These are phyloP conservation scores for Tilletia walkeri DNA, from an alignment of 1,284 basidiomycete species.

Conservation along the genomic window DNA sequence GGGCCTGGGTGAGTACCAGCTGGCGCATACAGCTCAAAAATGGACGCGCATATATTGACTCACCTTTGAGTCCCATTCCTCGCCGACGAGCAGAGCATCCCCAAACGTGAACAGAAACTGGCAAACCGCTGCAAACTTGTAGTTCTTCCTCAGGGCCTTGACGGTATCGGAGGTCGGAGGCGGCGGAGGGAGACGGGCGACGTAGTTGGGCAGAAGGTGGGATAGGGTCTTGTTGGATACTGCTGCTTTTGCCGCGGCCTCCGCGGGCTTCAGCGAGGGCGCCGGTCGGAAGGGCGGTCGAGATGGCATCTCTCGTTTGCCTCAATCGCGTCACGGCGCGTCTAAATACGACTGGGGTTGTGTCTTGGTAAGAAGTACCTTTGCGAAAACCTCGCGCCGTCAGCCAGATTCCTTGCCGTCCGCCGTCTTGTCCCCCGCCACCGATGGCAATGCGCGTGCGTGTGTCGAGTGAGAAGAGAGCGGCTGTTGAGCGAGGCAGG, in stretches of 20 bases:
- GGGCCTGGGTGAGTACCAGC: not conserved
- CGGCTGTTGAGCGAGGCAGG: too few relatives aligned
- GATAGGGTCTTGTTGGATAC: constrained; percentile 1
- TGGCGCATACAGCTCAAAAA: not conserved
- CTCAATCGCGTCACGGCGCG: too few relatives aligned
- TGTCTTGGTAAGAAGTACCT: too few relatives aligned
- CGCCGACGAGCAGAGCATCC: constrained; percentile 51
- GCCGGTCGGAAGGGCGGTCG: constrained; percentile 15
- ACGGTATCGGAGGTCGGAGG: constrained; percentile 25
- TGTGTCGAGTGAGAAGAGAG: too few relatives aligned
- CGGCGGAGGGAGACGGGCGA: constrained; percentile 13
- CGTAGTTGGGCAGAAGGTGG: not conserved
- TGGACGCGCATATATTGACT: constrained; percentile 5
- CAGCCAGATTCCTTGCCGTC: too few relatives aligned
- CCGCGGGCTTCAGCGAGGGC: constrained; percentile 9
- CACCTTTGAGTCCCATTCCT: constrained; percentile 46
- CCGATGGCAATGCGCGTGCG: too few relatives aligned
- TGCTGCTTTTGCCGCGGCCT: constrained; percentile 10
- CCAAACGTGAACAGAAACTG: constrained; percentile 54
- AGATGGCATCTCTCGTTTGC: not conserved
- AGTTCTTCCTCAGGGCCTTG: constrained; percentile 39
- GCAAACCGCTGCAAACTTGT: constrained; percentile 54
- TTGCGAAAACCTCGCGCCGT: too few relatives aligned
- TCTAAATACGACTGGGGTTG: too few relatives aligned
- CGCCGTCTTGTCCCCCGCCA: too few relatives aligned